These are phyloP conservation scores for Globisporangium abappressorium DNA, from an alignment of 352 stramenopile genomes.

Conservation along the genomic window DNA sequence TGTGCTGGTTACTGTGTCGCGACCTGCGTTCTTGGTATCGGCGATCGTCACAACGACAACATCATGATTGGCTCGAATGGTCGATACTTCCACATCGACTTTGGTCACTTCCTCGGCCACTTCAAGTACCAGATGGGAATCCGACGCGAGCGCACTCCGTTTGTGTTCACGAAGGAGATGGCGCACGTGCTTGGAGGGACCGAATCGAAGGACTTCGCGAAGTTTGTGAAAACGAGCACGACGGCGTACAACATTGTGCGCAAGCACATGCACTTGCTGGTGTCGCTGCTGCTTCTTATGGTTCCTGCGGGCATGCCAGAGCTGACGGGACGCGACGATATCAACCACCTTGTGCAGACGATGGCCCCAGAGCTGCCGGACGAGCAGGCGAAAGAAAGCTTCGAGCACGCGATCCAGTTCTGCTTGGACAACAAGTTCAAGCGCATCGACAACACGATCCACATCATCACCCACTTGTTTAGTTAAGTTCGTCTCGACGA, in stretches of 20 bases:
- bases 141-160: constrained; percentile 78
- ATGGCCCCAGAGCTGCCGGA: constrained; percentile 70
- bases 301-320: constrained; percentile 87
- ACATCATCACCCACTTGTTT: constrained; percentile 65
- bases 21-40: constrained; percentile 93
- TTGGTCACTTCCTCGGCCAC: constrained; percentile 84
- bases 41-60: constrained; percentile 95
- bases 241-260: constrained; percentile 74
- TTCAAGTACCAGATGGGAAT: constrained; percentile 89
- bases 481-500: constrained; percentile 19
- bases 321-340: constrained; percentile 73
- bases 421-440: constrained; percentile 86
- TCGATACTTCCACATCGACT: constrained; percentile 90
- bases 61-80: constrained; percentile 90
- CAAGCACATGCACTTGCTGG: constrained; percentile 86
- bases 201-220: constrained; percentile 65
- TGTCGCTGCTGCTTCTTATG: constrained; percentile 84
- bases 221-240: constrained; percentile 72
- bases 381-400: constrained; percentile 58
- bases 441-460: constrained; percentile 86
- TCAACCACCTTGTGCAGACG: constrained; percentile 83
- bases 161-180: constrained; percentile 90
- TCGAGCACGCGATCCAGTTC: constrained; percentile 78
- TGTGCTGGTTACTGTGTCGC: constrained; percentile 92
- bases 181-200: constrained; percentile 79